Percentiles rank a stretch among this genome's conserved stretches.
Evolutionary conservation across 768 basidiomycete species (phyloP).

Genomic region (Lanmaoa rubissima): DNA sequence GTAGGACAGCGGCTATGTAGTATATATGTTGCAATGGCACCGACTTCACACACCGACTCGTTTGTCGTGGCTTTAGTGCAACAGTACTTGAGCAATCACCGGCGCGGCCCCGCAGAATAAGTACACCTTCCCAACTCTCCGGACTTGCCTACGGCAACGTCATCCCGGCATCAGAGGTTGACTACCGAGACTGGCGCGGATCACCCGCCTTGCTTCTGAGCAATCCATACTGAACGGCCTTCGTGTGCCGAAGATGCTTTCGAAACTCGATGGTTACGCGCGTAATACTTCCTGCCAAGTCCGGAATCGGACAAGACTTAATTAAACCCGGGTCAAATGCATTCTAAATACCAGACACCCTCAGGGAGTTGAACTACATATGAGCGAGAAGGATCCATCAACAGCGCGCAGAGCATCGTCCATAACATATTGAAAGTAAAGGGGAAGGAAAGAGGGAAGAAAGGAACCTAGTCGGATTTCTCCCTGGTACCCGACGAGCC

Average conservation of each 20-base stretch:
- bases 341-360: slow-evolving; percentile 6
- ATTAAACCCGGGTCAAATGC: neutral
- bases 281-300: neutral
- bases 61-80: too few relatives aligned
- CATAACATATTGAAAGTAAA: neutral
- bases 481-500: slow-evolving; percentile 25
- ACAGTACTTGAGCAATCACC: too few relatives aligned
- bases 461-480: slow-evolving; percentile 20
- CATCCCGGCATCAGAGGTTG: too few relatives aligned
- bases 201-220: neutral
- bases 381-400: neutral
- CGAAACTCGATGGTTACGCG: neutral
- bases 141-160: too few relatives aligned
- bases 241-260: too few relatives aligned
- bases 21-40: too few relatives aligned
- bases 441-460: neutral
- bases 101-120: too few relatives aligned
- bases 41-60: too few relatives aligned
- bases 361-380: slow-evolving; percentile 1
- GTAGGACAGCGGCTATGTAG: too few relatives aligned
- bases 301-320: neutral
- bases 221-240: neutral
- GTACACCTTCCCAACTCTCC: too few relatives aligned
- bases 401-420: neutral
- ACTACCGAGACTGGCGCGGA: too few relatives aligned